Percentiles rank a stretch among this genome's conserved stretches.
phyloP scores from a whole-genome alignment of 305 asterid genomes.

The Plantago coronopus region DNA sequence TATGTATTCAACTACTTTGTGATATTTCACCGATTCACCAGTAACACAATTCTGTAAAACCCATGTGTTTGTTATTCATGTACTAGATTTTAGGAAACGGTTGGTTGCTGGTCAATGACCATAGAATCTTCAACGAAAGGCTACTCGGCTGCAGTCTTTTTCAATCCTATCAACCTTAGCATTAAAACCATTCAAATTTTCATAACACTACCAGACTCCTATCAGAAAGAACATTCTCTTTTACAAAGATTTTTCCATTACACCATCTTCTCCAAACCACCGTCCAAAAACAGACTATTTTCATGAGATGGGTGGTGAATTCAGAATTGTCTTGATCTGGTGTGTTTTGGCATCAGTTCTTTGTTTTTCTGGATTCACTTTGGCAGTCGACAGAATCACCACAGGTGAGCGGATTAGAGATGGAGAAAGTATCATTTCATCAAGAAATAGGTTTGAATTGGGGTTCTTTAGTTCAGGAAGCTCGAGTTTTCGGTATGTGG shows the following conservation, averaged over 20 bases:
- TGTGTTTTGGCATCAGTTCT: conserved; percentile 11
- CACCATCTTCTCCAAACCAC: conserved; percentile 3
- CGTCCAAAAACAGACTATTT: background rate
- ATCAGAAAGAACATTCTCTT: conserved; percentile 6
- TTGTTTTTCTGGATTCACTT: conserved; percentile 24
- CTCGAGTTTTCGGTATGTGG: conserved; percentile 49
- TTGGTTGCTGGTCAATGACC: conserved; percentile 23
- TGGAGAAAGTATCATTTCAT: conserved; percentile 50
- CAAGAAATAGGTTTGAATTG: conserved; percentile 37
- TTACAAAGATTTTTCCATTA: background rate
- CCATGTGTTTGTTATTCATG: too few relatives aligned
- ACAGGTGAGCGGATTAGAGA: conserved; percentile 33
- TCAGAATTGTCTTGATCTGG: conserved; percentile 17
- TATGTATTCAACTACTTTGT: too few relatives aligned
- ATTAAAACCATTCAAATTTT: conserved; percentile 23
- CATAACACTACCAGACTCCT: conserved; percentile 19
- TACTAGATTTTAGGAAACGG: too few relatives aligned
- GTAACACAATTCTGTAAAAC: background rate
- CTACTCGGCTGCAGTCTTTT: conserved; percentile 15
- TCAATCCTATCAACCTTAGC: conserved; percentile 22
- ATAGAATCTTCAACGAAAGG: conserved; percentile 27
- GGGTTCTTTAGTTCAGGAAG: conserved; percentile 69
- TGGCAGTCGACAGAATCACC: conserved; percentile 31
- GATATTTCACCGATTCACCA: background rate
- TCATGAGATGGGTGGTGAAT: conserved; percentile 10